Evolutionary conservation across 75 land plant species (phyloP), one percentile per base, ranked within the genome.

Genomic region (Larix kaempferi): DNA sequence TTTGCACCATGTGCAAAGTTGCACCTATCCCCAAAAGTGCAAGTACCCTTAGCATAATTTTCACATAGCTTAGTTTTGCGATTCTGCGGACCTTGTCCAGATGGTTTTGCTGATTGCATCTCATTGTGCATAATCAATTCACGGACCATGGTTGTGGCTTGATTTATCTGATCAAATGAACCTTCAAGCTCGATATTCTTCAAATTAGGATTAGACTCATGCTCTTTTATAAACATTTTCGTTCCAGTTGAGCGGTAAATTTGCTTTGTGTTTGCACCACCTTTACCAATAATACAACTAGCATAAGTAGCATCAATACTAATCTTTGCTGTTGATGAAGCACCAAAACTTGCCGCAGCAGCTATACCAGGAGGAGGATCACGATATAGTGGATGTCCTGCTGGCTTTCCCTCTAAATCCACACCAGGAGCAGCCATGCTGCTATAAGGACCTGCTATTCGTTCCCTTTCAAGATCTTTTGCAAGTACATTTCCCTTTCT

Each of bases 51-150:
- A 4, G 84, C 37, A 59, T 62, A 85, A 61, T 87, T 81, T 35
- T 85, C 89, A 79, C 89, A 87, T 39, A 87, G 49, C 74, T 86
- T 87, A 15, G 89, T 84, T 59, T 87, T 87, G 84, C 59, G 86
- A 44, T 80, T 85, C 57, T 85, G 79, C 11, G 82, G 71, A 29
- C 27, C 80, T 54, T 74, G 21, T 26, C 64, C 76, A 16, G 62
- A 21, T 4, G 82, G 80, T 29, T 74, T 81, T 13, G 58, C 29
- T 2, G 57, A 74, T 1, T 35, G 76, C 10, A 37, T 37, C 5
- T 80, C 88, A 27, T 60, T 71, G 17, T 81, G 74, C 65, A 80
- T 59, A 27, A 87, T 80, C 41, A 85, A 76, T 69, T 87, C 76
- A 10, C 82, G 88, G 22, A 87, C 89, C 83, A 87, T 79, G 58